Evolutionary conservation across 225 moss, liverwort and hornwort species (phyloP).

Genomic region (Asterella californica): DNA sequence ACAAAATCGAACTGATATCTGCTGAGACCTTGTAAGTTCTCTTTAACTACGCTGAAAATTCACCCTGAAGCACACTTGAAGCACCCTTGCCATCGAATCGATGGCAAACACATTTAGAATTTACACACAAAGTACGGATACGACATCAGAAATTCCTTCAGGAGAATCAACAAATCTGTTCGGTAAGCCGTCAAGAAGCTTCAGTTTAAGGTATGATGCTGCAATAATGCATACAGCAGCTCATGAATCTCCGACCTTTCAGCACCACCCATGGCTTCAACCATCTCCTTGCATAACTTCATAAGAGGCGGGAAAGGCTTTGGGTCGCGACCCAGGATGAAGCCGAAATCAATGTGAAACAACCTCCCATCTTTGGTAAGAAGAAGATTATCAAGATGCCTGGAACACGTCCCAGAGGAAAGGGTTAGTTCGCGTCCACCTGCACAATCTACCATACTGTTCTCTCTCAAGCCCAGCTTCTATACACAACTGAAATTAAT

Average conservation of each 20-base stretch:
- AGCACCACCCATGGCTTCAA: constrained; percentile 98
- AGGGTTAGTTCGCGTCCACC: not conserved
- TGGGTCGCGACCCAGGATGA: constrained; percentile 90
- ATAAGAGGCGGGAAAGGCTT: constrained; percentile 95
- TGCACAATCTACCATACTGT: not conserved
- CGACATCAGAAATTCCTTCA: too few species aligned
- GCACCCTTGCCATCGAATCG: too few species aligned
- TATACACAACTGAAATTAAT: too few species aligned
- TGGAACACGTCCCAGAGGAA: constrained; percentile 23
- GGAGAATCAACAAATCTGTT: too few species aligned
- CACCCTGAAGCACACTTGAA: too few species aligned
- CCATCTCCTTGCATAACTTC: constrained; percentile 99
- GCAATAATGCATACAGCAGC: not conserved
- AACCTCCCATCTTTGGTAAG: constrained; percentile 83
- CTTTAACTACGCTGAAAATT: too few species aligned
- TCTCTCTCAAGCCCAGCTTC: not conserved
- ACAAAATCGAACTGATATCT: too few species aligned
- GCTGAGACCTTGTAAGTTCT: too few species aligned
- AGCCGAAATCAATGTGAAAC: constrained; percentile 93
- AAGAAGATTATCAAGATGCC: constrained; percentile 92
- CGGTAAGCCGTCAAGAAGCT: too few species aligned
- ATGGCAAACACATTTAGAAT: too few species aligned
- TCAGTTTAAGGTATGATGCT: not conserved
- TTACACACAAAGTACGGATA: too few species aligned
- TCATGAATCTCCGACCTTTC: constrained; percentile 53